A percentile compares a stretch with the other conserved stretches of the same genome.
These are phyloP conservation scores for Colletotrichum sojae DNA, from an alignment of 2,329 filamentous ascomycete genomes.

Conservation along the genomic window DNA sequence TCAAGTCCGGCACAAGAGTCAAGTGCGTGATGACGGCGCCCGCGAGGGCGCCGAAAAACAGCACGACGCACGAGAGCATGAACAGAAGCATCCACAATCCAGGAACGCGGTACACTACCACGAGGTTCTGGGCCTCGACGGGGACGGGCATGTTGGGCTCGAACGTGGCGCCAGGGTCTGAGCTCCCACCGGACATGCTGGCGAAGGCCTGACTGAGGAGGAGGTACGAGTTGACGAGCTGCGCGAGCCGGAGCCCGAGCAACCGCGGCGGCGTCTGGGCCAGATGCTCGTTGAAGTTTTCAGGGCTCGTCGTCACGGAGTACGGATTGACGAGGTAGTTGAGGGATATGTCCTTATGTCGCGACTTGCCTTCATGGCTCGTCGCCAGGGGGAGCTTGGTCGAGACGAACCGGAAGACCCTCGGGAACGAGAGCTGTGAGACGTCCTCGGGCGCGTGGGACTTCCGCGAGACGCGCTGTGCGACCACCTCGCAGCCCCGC, in stretches of 20 bases:
- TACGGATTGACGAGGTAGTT: slow-evolving; percentile 21
- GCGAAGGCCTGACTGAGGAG: slow-evolving; percentile 22
- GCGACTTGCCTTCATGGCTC: neutral
- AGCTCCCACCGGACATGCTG: neutral
- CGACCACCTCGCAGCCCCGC: slow-evolving; percentile 14
- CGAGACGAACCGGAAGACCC: slow-evolving; percentile 15
- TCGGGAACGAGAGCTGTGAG: slow-evolving; percentile 15
- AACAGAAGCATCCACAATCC: slow-evolving; percentile 11
- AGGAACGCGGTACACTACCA: slow-evolving; percentile 12
- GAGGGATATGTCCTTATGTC: slow-evolving; percentile 5
- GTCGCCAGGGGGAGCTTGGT: slow-evolving; percentile 8
- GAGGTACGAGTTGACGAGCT: slow-evolving; percentile 20
- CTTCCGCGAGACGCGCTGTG: slow-evolving; percentile 14
- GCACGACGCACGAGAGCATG: slow-evolving; percentile 18
- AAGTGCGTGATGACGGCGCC: slow-evolving; percentile 10
- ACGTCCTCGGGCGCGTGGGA: slow-evolving; percentile 9
- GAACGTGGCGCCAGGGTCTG: neutral
- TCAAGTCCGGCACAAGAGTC: slow-evolving; percentile 8
- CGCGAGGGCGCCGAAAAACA: slow-evolving; percentile 3
- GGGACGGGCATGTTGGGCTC: slow-evolving; percentile 13
- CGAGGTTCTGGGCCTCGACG: neutral
- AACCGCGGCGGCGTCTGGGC: neutral
- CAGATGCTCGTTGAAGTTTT: neutral
- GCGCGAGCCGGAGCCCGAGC: slow-evolving; percentile 15
- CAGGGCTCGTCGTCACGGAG: neutral